Evolutionary conservation across 768 basidiomycete species (phyloP).

Genomic region (Pleurotus salmoneostramineus): DNA sequence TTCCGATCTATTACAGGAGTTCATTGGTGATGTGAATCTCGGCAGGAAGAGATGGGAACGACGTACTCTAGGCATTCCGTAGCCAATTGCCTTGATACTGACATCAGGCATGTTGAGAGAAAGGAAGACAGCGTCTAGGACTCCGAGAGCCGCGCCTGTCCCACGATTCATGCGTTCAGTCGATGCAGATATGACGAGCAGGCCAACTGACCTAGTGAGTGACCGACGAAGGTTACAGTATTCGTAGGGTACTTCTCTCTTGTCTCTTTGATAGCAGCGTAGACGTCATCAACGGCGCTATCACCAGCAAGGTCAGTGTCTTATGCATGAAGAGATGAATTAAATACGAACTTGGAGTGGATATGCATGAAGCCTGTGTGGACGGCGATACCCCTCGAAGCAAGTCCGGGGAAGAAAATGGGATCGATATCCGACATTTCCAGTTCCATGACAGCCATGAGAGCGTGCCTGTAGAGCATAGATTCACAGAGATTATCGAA

Average conservation of each 20-base stretch:
- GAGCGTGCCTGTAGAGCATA: not conserved
- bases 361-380: constrained; percentile 2
- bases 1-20: not conserved
- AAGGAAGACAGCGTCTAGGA: not conserved
- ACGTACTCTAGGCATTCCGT: constrained; percentile 3
- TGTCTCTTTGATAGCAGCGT: constrained; percentile 2
- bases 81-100: not conserved
- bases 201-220: not conserved
- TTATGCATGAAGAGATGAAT: not conserved
- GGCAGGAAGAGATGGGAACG: not conserved
- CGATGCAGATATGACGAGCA: no score
- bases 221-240: constrained; percentile 1
- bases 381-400: not conserved
- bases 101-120: not conserved
- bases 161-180: not conserved
- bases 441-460: constrained; percentile 4
- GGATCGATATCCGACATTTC: constrained; percentile 1
- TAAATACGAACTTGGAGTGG: not conserved
- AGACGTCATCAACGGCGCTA: not conserved
- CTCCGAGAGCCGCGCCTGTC: constrained; percentile 1
- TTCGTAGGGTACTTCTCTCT: not conserved
- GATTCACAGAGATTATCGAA: not conserved
- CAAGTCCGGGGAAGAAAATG: constrained; percentile 1
- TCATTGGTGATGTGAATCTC: not conserved
- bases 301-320: not conserved